These are phyloP conservation scores for Psilocybe subaeruginosa DNA, from an alignment of 768 basidiomycete genomes.

Conservation along the genomic window DNA sequence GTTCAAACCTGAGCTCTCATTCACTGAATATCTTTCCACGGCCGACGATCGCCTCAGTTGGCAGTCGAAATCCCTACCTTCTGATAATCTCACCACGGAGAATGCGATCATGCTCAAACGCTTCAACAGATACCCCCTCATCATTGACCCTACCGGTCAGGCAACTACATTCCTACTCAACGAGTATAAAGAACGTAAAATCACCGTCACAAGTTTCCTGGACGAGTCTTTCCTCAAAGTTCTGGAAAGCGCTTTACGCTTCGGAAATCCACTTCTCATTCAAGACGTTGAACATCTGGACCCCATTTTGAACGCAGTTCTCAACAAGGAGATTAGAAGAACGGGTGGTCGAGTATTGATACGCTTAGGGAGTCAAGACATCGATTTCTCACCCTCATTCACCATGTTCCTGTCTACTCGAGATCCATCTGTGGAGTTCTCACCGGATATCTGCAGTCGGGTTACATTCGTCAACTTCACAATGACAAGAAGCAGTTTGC, in stretches of 20 bases:
- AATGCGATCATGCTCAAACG: constrained; percentile 99
- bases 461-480: constrained; percentile 97
- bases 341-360: constrained; percentile 98
- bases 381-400: constrained; percentile 99
- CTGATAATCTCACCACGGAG: constrained; percentile 94
- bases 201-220: constrained; percentile 97
- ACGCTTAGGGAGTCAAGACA: constrained; percentile 95
- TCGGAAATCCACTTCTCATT: constrained; percentile 96
- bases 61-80: constrained; percentile 95
- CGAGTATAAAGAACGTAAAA: constrained; percentile 95
- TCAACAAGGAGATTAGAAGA: constrained; percentile 94
- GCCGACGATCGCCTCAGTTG: constrained; percentile 95
- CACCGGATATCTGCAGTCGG: constrained; percentile 97
- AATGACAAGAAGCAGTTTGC: constrained; percentile 98
- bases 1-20: constrained; percentile 89
- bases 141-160: constrained; percentile 98
- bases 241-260: constrained; percentile 96
- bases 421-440: constrained; percentile 97
- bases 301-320: constrained; percentile 94
- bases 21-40: constrained; percentile 95
- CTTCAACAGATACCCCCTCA: constrained; percentile 95
- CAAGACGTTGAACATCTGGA: constrained; percentile 98
- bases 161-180: constrained; percentile 93
- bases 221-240: constrained; percentile 99
- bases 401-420: constrained; percentile 99